A percentile compares a stretch with the other conserved stretches of the same genome.
phyloP scores from a whole-genome alignment of 441 rosid species.

The Adansonia gregorii region DNA sequence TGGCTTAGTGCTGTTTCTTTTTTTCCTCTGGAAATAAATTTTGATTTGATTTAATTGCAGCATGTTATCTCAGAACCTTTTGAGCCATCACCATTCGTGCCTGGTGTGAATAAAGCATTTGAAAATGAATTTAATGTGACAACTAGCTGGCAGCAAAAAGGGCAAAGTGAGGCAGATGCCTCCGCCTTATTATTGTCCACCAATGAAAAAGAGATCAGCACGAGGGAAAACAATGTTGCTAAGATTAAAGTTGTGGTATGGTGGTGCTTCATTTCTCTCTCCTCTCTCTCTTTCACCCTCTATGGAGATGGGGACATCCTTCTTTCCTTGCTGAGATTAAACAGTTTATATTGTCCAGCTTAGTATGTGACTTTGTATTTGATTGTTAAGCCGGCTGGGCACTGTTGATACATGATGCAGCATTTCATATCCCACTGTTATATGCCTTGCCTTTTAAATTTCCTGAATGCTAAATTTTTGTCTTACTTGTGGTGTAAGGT shows the following conservation, averaged over 20 bases:
- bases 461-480: slow-evolving; percentile 10
- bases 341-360: slow-evolving; percentile 7
- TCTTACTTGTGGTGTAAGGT: slow-evolving; percentile 51
- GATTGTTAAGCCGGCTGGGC: background rate
- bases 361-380: background rate
- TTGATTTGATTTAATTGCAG: slow-evolving; percentile 54
- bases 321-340: background rate
- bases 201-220: slow-evolving; percentile 69
- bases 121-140: slow-evolving; percentile 68
- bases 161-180: slow-evolving; percentile 61
- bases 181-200: slow-evolving; percentile 41
- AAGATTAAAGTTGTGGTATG: slow-evolving; percentile 99
- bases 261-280: slow-evolving; percentile 13
- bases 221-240: slow-evolving; percentile 82
- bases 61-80: slow-evolving; percentile 91
- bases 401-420: background rate
- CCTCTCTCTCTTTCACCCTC: background rate
- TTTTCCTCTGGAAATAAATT: slow-evolving; percentile 19
- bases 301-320: background rate
- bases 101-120: slow-evolving; percentile 63
- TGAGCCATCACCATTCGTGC: slow-evolving; percentile 88
- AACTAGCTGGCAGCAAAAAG: slow-evolving; percentile 49
- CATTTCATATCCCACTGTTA: background rate
- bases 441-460: background rate
- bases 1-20: background rate